Conservation (phyloP, 2,329 filamentous ascomycete genomes). For the Alternaria sp. region DNA sequence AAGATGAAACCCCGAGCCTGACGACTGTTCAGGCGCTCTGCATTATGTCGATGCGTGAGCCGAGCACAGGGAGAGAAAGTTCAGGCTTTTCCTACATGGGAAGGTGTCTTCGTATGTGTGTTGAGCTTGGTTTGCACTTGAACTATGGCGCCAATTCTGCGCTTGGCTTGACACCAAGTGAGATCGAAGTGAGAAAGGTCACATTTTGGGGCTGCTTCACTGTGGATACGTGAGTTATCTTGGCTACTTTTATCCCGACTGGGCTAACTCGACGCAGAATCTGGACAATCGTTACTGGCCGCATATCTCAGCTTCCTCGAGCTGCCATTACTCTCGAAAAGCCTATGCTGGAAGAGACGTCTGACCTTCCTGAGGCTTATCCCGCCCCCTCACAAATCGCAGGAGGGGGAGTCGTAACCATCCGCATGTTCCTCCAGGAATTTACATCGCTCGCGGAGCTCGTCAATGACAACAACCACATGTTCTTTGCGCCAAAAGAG, state of each 20-base stretch:
- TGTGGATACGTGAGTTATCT: slow-evolving; percentile 53
- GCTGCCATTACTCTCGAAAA: slow-evolving; percentile 58
- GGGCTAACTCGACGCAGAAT: slow-evolving; percentile 37
- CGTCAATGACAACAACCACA: slow-evolving; percentile 73
- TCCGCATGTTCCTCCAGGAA: slow-evolving; percentile 52
- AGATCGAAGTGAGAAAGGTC: slow-evolving; percentile 57
- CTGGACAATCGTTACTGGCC: slow-evolving; percentile 56
- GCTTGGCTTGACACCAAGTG: slow-evolving; percentile 46
- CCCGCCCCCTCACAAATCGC: slow-evolving; percentile 14
- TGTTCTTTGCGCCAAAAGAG: slow-evolving; percentile 73
- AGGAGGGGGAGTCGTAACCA: slow-evolving; percentile 27
- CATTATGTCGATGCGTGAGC: slow-evolving; percentile 77
- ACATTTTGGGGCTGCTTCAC: slow-evolving; percentile 63
- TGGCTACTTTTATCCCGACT: neutral
- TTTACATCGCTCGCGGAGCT: slow-evolving; percentile 77
- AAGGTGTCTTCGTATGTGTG: slow-evolving; percentile 72
- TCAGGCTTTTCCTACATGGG: slow-evolving; percentile 76
- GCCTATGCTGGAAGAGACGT: slow-evolving; percentile 65
- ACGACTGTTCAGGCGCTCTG: slow-evolving; percentile 78
- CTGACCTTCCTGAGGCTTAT: slow-evolving; percentile 51
- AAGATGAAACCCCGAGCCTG: slow-evolving; percentile 65
- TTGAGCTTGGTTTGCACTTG: slow-evolving; percentile 74
- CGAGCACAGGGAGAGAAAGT: slow-evolving; percentile 74
- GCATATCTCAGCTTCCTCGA: slow-evolving; percentile 56
- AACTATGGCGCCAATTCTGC: slow-evolving; percentile 42